Evolutionary conservation across 2,329 filamentous ascomycete genomes (phyloP).

Genomic region (Ophiostoma piceae): DNA sequence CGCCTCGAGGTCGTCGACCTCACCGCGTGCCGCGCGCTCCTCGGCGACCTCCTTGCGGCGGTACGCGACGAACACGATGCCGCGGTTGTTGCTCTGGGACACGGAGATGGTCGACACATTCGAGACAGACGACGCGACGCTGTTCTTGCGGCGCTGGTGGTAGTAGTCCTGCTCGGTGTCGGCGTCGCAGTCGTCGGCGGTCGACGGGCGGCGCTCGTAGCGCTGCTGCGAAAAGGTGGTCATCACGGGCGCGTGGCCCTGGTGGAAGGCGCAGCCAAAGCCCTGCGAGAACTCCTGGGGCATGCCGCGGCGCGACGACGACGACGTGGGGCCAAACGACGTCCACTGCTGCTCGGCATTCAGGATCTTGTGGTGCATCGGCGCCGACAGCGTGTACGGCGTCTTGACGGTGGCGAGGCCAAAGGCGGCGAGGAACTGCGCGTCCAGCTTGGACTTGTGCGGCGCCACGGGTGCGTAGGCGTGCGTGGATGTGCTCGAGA

Average conservation of each 20-base stretch:
- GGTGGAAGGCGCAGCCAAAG: conserved; percentile 51
- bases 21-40: conserved; percentile 32
- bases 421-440: conserved; percentile 51
- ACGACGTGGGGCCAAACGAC: conserved; percentile 45
- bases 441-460: conserved; percentile 30
- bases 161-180: conserved; percentile 29
- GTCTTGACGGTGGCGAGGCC: conserved; percentile 47
- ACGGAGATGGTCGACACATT: background rate
- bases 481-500: background rate
- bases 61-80: conserved; percentile 54
- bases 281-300: conserved; percentile 44
- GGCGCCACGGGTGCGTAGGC: conserved; percentile 10
- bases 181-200: conserved; percentile 28
- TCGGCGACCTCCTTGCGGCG: conserved; percentile 41
- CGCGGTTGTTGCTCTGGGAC: conserved; percentile 40
- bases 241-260: conserved; percentile 32
- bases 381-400: conserved; percentile 48
- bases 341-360: conserved; percentile 48
- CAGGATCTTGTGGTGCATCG: conserved; percentile 48
- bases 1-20: conserved; percentile 40
- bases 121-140: background rate
- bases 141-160: conserved; percentile 11
- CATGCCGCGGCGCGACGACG: conserved; percentile 27
- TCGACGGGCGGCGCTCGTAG: conserved; percentile 23
- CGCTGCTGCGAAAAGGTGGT: conserved; percentile 18